phyloP scores from a whole-genome alignment of 306 rosid genomes.

The Prunus dulcis region DNA sequence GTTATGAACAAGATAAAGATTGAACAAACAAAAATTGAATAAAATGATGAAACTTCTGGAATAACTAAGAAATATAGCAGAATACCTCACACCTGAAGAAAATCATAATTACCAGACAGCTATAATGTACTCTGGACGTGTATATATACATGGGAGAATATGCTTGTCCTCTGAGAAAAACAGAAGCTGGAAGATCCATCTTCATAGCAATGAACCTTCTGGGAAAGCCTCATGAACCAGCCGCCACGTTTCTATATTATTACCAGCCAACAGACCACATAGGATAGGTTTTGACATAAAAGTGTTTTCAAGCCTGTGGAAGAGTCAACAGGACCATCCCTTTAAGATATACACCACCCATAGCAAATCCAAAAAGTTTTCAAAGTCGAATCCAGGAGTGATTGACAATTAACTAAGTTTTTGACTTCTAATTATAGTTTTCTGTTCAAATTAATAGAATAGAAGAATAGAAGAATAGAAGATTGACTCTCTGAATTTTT shows the following conservation, averaged over 20 bases:
- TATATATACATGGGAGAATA: not conserved
- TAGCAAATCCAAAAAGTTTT: too few relatives aligned
- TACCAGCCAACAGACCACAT: too few relatives aligned
- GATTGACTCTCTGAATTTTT: too few relatives aligned
- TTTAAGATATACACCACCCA: too few relatives aligned
- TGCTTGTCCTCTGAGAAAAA: not conserved
- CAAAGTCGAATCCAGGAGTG: too few relatives aligned
- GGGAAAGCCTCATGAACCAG: not conserved
- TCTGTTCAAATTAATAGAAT: too few relatives aligned
- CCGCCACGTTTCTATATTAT: not conserved
- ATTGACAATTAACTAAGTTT: too few relatives aligned
- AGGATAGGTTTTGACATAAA: not conserved
- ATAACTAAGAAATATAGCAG: not conserved
- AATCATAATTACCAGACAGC: not conserved
- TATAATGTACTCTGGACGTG: not conserved
- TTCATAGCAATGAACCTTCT: slow-evolving; percentile 6
- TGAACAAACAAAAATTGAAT: not conserved
- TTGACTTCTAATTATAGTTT: too few relatives aligned
- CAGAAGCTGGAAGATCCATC: not conserved
- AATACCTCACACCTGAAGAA: not conserved
- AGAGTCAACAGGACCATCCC: too few relatives aligned
- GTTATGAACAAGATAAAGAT: not conserved
- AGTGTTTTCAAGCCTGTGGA: not conserved
- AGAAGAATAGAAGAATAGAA: too few relatives aligned
- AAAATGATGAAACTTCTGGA: not conserved